Conservation (phyloP, 352 stramenopile species). For the Phytophthora constricta region DNA sequence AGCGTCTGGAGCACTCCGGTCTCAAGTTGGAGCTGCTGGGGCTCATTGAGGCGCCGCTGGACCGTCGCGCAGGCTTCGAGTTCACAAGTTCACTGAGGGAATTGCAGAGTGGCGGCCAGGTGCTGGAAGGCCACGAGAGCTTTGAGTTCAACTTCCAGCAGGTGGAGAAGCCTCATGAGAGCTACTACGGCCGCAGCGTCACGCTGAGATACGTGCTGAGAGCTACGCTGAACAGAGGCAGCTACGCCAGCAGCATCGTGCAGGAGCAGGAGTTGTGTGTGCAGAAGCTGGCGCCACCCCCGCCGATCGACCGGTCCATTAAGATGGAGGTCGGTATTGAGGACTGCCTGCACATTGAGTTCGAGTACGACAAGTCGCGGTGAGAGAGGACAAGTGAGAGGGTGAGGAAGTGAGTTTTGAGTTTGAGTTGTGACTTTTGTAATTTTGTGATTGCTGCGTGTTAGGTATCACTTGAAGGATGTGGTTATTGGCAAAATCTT, state of each 20-base stretch:
- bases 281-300: constrained; percentile 67
- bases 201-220: constrained; percentile 96
- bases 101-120: constrained; percentile 84
- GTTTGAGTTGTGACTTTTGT: constrained; percentile 1
- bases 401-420: not conserved
- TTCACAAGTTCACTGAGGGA: constrained; percentile 94
- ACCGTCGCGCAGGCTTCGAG: constrained; percentile 86
- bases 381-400: constrained; percentile 53
- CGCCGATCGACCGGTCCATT: constrained; percentile 92
- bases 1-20: constrained; percentile 96
- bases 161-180: constrained; percentile 96
- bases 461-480: constrained; percentile 94
- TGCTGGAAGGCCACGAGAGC: constrained; percentile 52
- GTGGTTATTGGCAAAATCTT: constrained; percentile 98
- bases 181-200: constrained; percentile 97
- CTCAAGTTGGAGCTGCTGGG: constrained; percentile 97
- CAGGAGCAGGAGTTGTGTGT: constrained; percentile 96
- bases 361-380: constrained; percentile 97
- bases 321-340: constrained; percentile 99
- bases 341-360: constrained; percentile 99
- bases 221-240: constrained; percentile 89
- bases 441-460: too few species aligned
- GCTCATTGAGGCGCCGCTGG: constrained; percentile 90
- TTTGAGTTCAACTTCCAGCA: constrained; percentile 95
- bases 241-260: constrained; percentile 91